Base-by-base conservation (phyloP, 192 early-diverging fungal species). In the Linnemannia zychae region DNA sequence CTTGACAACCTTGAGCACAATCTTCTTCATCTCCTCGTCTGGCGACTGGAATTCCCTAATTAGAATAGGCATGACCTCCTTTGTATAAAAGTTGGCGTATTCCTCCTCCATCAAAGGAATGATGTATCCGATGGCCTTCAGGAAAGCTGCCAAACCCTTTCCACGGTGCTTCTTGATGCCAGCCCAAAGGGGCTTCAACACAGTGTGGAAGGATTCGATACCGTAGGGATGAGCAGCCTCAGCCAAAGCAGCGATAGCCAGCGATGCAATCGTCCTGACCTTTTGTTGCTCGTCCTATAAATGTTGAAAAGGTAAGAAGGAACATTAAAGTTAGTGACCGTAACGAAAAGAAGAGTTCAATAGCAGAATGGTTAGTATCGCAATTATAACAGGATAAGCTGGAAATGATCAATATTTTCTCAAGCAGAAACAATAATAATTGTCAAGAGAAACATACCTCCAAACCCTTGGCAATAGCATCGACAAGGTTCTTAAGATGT, bases 11-110 rank as follows among this genome's bases (percentile, higher is more conserved):
- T 97, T 97, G 40, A 99, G 91, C 20, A 99, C 98, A 89, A 99
- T 97, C 91, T 96, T 98, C 72, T 98, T 97, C 98, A 99, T 99
- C 77, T 98, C 96, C 85, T 98, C 97, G 82, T 99, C 98, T 40
- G 97, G 96, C 20, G 97, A 96, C 85, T 98, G 95, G 91, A 99
- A 99, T 81, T 99, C 98, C 67, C 97, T 92, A 44, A 98, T 95
- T 66, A 99, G 85, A 46, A 96, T 95, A 9, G 92, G 84, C 97
- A 99, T 97, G 48, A 98, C 96, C 74, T 98, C 96, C 84, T 96
- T 94, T 13, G 98, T 98, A 88, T 97, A 97, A 84, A 95, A 94
- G 86, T 96, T 97, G 63, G 98, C 97, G 77, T 97, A 94, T 80
- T 98, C 98, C 49, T 92, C 91, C 76, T 98, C 97, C 97, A 99